Conservation (phyloP, 78 protist species). For the Ministeria vibrans region DNA sequence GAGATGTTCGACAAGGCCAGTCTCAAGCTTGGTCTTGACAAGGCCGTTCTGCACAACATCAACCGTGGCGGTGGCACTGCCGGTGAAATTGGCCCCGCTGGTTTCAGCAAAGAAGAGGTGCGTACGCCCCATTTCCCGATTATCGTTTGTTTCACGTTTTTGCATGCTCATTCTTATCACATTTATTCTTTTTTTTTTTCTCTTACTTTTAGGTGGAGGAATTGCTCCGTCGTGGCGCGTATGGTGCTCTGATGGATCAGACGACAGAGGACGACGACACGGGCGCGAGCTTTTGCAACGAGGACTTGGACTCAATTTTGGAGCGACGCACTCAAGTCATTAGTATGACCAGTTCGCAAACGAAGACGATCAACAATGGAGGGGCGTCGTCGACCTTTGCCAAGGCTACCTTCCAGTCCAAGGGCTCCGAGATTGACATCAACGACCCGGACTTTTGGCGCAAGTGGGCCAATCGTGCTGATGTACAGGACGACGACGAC, state of each 20-base stretch:
- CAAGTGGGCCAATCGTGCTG: constrained; percentile 5
- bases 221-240: constrained; percentile 62
- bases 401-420: constrained; percentile 53
- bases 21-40: constrained; percentile 73
- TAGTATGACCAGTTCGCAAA: constrained; percentile 2
- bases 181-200: background rate
- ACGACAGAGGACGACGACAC: constrained; percentile 37
- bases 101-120: background rate
- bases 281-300: constrained; percentile 50
- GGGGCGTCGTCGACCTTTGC: constrained; percentile 47
- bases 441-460: constrained; percentile 71
- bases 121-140: background rate
- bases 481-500: background rate
- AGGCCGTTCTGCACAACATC: constrained; percentile 55
- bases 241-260: constrained; percentile 36
- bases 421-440: constrained; percentile 38
- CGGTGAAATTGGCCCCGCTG: background rate
- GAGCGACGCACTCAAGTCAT: constrained; percentile 31
- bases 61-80: background rate
- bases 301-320: constrained; percentile 66
- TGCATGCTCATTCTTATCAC: background rate
- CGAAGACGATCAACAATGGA: too few species aligned
- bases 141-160: background rate
- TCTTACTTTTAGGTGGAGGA: constrained; percentile 25
- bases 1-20: constrained; percentile 75